Percentiles rank a stretch among this genome's conserved stretches.
These are phyloP conservation scores for Parmales sp. DNA, from an alignment of 108 stramenopile species.

Conservation along the genomic window DNA sequence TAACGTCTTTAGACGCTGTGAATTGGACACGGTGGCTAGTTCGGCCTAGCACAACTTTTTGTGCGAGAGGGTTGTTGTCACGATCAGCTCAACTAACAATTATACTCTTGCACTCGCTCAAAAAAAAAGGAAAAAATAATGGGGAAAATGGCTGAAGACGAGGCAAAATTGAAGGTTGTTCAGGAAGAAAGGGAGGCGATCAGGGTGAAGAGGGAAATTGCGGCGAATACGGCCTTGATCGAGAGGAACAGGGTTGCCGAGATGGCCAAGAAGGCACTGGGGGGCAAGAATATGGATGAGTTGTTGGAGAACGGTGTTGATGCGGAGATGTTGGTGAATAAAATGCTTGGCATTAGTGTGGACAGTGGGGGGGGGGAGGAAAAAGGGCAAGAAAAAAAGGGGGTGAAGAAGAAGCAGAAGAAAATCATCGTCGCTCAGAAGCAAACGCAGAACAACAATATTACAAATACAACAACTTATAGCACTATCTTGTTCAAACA, in stretches of 20 bases:
- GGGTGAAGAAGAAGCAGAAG: background rate
- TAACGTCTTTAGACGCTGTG: no score
- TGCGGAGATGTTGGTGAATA: background rate
- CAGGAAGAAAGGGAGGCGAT: slow-evolving; percentile 8
- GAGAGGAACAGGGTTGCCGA: slow-evolving; percentile 1
- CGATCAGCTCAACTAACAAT: no score
- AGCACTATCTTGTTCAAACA: no score
- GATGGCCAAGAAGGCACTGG: slow-evolving; percentile 2
- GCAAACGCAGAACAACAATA: no score
- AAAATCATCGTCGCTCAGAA: background rate
- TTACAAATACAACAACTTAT: no score
- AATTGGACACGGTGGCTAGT: no score
- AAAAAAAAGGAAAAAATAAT: background rate
- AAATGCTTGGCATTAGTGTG: background rate
- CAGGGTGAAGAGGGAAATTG: slow-evolving; percentile 5
- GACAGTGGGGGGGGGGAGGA: background rate
- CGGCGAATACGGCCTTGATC: background rate
- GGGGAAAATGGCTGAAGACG: background rate
- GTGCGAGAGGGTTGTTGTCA: no score
- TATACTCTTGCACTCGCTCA: no score
- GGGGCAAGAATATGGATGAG: background rate
- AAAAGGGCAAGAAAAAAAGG: background rate
- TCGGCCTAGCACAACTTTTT: no score
- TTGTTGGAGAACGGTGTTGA: background rate
- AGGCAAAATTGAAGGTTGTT: background rate